Conservation (phyloP, 1,284 basidiomycete species). For the Irpex sp. region DNA sequence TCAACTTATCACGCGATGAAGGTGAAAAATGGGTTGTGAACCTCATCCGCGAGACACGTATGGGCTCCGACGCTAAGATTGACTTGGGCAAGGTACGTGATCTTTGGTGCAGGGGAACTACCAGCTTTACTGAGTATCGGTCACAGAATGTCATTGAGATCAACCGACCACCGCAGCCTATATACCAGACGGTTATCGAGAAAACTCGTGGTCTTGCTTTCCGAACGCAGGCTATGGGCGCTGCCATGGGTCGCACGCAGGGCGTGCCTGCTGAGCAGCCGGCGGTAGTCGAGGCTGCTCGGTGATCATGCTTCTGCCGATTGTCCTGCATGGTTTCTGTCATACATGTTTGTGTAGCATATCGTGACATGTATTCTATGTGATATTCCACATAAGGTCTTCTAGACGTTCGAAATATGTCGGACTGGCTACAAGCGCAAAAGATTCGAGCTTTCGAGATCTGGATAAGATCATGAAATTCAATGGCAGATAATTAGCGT, state of each 20-base stretch:
- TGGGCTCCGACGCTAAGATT: conserved; percentile 95
- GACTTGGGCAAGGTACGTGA: conserved; percentile 82
- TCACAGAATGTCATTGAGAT: conserved; percentile 92
- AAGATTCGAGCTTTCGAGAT: not conserved
- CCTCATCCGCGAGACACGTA: conserved; percentile 93
- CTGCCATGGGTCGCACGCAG: conserved; percentile 63
- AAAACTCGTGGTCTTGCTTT: conserved; percentile 91
- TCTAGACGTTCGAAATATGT: not conserved
- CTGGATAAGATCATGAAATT: not conserved
- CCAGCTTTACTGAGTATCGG: conserved; percentile 4
- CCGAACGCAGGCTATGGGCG: conserved; percentile 87
- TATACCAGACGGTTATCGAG: conserved; percentile 95
- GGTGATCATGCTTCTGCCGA: not conserved
- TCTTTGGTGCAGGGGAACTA: not conserved
- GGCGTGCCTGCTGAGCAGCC: conserved; percentile 2
- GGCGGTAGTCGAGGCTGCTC: not conserved
- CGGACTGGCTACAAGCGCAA: not conserved
- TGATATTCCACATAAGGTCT: not conserved
- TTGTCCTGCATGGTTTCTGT: not conserved
- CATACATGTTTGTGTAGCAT: conserved; percentile 1
- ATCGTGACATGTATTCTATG: not conserved
- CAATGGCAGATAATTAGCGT: not conserved
- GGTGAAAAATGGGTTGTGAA: conserved; percentile 99
- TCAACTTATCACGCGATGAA: conserved; percentile 90
- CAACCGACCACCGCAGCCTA: conserved; percentile 83